Percentiles rank a stretch among this genome's conserved stretches.
Conservation (phyloP, 1,284 basidiomycete species). For the Moniliella sp. region DNA sequence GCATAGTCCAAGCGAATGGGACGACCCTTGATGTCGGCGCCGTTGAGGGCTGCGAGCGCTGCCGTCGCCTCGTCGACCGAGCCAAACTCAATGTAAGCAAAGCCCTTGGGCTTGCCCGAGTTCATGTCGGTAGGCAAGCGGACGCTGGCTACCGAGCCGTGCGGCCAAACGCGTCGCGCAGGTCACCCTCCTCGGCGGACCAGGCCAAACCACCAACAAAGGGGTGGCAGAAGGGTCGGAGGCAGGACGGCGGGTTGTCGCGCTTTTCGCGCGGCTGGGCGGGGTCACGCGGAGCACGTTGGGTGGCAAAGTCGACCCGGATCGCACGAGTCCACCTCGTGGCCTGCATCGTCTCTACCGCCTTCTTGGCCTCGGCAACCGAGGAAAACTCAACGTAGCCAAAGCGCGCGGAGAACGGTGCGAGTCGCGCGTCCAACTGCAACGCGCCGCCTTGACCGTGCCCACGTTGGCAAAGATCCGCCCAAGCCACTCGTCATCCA, state of each 20-base stretch:
- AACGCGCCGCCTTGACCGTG: too few relatives aligned
- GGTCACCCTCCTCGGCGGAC: slow-evolving; percentile 53
- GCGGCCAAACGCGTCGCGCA: slow-evolving; percentile 80
- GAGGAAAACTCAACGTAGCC: too few relatives aligned
- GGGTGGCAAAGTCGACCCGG: slow-evolving; percentile 59
- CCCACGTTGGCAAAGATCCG: too few relatives aligned
- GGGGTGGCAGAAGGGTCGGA: slow-evolving; percentile 53
- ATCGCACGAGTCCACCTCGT: slow-evolving; percentile 68
- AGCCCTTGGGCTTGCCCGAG: slow-evolving; percentile 73
- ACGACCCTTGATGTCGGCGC: slow-evolving; percentile 63
- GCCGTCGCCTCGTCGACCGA: slow-evolving; percentile 58
- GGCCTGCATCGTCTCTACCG: too few relatives aligned
- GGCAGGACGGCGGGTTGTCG: slow-evolving; percentile 36
- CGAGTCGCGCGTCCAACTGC: too few relatives aligned
- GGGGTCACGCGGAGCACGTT: slow-evolving; percentile 42
- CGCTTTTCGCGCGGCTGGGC: slow-evolving; percentile 35
- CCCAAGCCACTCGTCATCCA: too few relatives aligned
- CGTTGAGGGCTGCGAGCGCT: slow-evolving; percentile 50
- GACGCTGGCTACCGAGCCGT: slow-evolving; percentile 68
- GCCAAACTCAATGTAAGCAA: slow-evolving; percentile 85
- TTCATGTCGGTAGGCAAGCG: slow-evolving; percentile 83
- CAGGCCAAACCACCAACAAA: slow-evolving; percentile 83
- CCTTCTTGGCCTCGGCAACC: too few relatives aligned
- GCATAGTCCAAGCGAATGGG: slow-evolving; percentile 68
- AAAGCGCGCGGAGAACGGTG: too few relatives aligned